A percentile compares a stretch with the other conserved stretches of the same genome.
Evolutionary conservation across 495 filamentous ascomycete species (phyloP).

Genomic region (Hypoxylon perforatum): DNA sequence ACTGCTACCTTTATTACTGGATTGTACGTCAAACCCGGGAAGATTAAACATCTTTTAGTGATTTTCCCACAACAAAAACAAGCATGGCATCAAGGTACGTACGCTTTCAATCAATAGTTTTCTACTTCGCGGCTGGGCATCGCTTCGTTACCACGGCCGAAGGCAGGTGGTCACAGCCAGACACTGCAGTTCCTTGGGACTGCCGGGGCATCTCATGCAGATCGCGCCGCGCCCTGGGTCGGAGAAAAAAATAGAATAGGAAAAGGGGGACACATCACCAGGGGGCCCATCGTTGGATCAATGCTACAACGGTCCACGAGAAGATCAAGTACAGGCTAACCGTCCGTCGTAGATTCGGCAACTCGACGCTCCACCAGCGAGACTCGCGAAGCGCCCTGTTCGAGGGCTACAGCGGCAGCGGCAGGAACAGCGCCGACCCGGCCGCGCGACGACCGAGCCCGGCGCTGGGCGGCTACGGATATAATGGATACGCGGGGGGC

Average conservation of each 20-base stretch:
- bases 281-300: not conserved
- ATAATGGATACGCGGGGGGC: conserved; percentile 62
- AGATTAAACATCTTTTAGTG: not conserved
- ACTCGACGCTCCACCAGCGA: conserved; percentile 77
- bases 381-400: conserved; percentile 91
- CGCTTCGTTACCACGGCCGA: conserved; percentile 8
- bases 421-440: conserved; percentile 52
- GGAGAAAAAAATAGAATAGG: conserved; percentile 9
- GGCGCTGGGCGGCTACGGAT: conserved; percentile 69
- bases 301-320: not conserved
- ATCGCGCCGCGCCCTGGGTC: conserved; percentile 18
- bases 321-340: conserved; percentile 1
- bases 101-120: not conserved
- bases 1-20: conserved; percentile 18
- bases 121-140: not conserved
- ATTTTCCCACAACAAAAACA: not conserved
- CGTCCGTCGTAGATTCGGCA: conserved; percentile 61
- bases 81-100: conserved; percentile 45
- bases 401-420: conserved; percentile 79
- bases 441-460: conserved; percentile 63
- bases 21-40: conserved; percentile 3
- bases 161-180: conserved; percentile 9
- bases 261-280: not conserved
- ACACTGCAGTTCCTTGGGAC: conserved; percentile 11
- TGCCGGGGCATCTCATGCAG: conserved; percentile 14